Percentiles rank a stretch among this genome's conserved stretches.
phyloP scores from a whole-genome alignment of 352 stramenopile genomes.

The Globisporangium paroecandrum region DNA sequence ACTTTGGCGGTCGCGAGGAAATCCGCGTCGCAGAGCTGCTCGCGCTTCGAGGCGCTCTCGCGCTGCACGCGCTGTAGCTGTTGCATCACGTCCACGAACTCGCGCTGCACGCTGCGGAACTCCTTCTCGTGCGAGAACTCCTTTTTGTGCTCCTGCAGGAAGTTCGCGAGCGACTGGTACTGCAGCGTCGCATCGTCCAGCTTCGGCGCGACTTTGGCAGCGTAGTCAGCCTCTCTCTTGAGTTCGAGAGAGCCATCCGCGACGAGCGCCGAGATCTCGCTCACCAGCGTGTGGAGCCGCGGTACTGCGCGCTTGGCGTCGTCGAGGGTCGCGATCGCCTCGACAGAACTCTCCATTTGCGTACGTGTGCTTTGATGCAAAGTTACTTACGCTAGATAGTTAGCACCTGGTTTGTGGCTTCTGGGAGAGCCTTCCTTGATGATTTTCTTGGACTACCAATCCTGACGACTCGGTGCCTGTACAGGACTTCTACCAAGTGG shows the following conservation, averaged over 20 bases:
- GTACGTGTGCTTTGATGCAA: background rate
- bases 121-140: slow-evolving; percentile 39
- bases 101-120: slow-evolving; percentile 52
- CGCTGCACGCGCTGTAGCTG: slow-evolving; percentile 65
- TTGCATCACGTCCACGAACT: slow-evolving; percentile 67
- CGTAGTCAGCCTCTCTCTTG: slow-evolving; percentile 55
- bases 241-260: slow-evolving; percentile 29
- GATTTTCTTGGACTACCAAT: no score
- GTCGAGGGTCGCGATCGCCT: slow-evolving; percentile 38
- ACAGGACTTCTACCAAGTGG: no score
- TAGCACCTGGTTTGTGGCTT: background rate
- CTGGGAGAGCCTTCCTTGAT: no score
- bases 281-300: slow-evolving; percentile 33
- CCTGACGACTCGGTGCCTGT: no score
- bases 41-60: slow-evolving; percentile 42
- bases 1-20: slow-evolving; percentile 57
- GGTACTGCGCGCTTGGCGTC: slow-evolving; percentile 38
- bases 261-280: slow-evolving; percentile 33
- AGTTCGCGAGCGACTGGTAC: slow-evolving; percentile 61
- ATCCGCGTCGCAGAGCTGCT: slow-evolving; percentile 66
- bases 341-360: slow-evolving; percentile 5
- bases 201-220: slow-evolving; percentile 36
- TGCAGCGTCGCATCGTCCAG: slow-evolving; percentile 52
- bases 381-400: no score
- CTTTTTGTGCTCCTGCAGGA: slow-evolving; percentile 61